Conservation (phyloP, 345 rosid species). For the Euphorbia peplus region DNA sequence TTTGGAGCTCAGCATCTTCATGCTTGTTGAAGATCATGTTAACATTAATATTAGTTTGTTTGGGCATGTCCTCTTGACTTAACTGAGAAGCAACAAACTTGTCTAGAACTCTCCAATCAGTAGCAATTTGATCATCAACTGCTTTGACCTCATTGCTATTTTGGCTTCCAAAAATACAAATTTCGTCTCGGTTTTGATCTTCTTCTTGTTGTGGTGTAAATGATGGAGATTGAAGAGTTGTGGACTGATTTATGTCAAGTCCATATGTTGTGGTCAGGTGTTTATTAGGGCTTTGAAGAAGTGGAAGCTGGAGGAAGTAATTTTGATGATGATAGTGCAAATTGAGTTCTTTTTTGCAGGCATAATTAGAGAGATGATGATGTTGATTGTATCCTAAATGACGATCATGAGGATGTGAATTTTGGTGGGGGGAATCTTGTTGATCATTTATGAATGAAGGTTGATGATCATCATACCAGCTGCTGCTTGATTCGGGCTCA, state of each 20-base stretch:
- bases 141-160: slow-evolving; percentile 31
- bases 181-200: no score
- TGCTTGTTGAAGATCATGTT: slow-evolving; percentile 26
- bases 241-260: slow-evolving; percentile 41
- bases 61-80: slow-evolving; percentile 63
- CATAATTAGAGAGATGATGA: slow-evolving; percentile 43
- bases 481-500: slow-evolving; percentile 52
- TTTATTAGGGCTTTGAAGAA: slow-evolving; percentile 68
- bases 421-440: slow-evolving; percentile 54
- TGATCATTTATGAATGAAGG: slow-evolving; percentile 62
- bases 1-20: slow-evolving; percentile 50
- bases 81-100: slow-evolving; percentile 97
- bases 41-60: slow-evolving; percentile 28
- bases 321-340: slow-evolving; percentile 49
- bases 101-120: slow-evolving; percentile 95
- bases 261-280: no score
- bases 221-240: slow-evolving; percentile 31
- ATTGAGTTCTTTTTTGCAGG: slow-evolving; percentile 78
- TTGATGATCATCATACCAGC: slow-evolving; percentile 87
- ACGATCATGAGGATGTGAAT: slow-evolving; percentile 38
- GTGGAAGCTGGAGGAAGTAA: slow-evolving; percentile 72
- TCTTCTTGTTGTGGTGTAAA: slow-evolving; percentile 41
- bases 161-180: slow-evolving; percentile 31
- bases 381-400: slow-evolving; percentile 31
- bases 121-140: slow-evolving; percentile 62